A percentile compares a stretch with the other conserved stretches of the same genome.
Conservation (phyloP, 306 rosid species). For the Macrotyloma uniflorum region DNA sequence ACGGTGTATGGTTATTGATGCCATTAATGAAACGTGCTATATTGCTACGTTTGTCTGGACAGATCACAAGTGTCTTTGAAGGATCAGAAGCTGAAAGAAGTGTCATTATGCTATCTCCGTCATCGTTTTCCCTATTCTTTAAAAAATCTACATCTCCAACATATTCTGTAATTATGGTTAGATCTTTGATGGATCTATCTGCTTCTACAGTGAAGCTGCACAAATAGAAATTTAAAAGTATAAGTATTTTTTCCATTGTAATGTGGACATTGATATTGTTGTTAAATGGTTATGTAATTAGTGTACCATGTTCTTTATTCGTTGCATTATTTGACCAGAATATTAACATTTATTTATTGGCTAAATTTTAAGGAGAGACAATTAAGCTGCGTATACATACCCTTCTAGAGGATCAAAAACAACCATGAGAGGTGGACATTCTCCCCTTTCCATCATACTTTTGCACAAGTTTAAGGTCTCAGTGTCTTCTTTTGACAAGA, state of each 20-base stretch:
- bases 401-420: conserved; percentile 96
- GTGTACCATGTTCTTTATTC: not conserved
- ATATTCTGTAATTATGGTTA: conserved; percentile 93
- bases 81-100: conserved; percentile 75
- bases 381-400: conserved; percentile 42
- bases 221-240: conserved; percentile 4
- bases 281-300: not conserved
- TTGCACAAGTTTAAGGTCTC: conserved; percentile 74
- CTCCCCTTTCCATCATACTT: conserved; percentile 88
- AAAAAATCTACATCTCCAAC: conserved; percentile 93
- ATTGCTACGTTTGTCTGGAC: conserved; percentile 88
- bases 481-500: conserved; percentile 73
- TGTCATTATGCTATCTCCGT: conserved; percentile 98
- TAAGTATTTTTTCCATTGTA: not conserved
- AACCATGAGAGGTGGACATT: conserved; percentile 95
- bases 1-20: conserved; percentile 88
- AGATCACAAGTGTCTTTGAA: conserved; percentile 76
- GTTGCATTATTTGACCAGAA: too few relatives aligned
- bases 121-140: conserved; percentile 79
- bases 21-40: conserved; percentile 94
- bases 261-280: not conserved
- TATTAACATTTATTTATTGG: too few relatives aligned
- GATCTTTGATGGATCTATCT: conserved; percentile 75
- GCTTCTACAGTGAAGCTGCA: conserved; percentile 94
- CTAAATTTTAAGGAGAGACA: not conserved